phyloP scores from a whole-genome alignment of 805 yeast genomes.

The Isabelozyma gotoi region DNA sequence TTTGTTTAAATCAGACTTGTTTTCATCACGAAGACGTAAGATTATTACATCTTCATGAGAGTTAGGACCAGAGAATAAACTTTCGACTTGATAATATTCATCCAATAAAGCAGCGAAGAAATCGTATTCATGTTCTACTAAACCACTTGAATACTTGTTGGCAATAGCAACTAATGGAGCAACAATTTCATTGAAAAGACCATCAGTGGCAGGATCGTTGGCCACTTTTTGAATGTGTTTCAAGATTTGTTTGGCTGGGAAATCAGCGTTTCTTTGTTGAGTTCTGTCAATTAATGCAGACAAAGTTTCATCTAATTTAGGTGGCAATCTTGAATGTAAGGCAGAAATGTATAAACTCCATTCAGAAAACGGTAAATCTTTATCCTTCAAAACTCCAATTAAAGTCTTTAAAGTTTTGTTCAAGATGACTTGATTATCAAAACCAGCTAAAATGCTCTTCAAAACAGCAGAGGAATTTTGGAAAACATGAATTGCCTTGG shows the following conservation, averaged over 20 bases:
- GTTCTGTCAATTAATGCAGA: slow-evolving; percentile 66
- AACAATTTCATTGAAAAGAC: slow-evolving; percentile 52
- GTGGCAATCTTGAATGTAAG: slow-evolving; percentile 85
- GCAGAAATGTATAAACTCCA: slow-evolving; percentile 88
- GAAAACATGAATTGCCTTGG: slow-evolving; percentile 79
- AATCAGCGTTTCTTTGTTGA: slow-evolving; percentile 66
- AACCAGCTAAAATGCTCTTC: slow-evolving; percentile 82
- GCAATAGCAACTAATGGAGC: slow-evolving; percentile 77
- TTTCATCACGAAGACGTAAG: slow-evolving; percentile 81
- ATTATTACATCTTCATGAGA: slow-evolving; percentile 87
- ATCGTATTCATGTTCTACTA: slow-evolving; percentile 78
- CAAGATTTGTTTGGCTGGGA: slow-evolving; percentile 87
- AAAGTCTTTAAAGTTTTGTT: slow-evolving; percentile 73
- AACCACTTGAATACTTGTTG: slow-evolving; percentile 66
- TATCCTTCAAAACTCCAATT: slow-evolving; percentile 71
- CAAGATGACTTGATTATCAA: slow-evolving; percentile 94
- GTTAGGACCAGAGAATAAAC: slow-evolving; percentile 71
- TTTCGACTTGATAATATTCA: slow-evolving; percentile 77
- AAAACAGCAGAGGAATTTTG: slow-evolving; percentile 57
- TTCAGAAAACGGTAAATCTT: slow-evolving; percentile 87
- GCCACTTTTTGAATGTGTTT: slow-evolving; percentile 66
- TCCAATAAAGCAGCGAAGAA: slow-evolving; percentile 69
- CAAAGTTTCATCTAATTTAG: slow-evolving; percentile 68
- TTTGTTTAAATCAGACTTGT: slow-evolving; percentile 68
- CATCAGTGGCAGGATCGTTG: slow-evolving; percentile 51